Evolutionary conservation across 2,329 filamentous ascomycete species (phyloP), one percentile per base, ranked within the genome.

Genomic region (Zymoseptoria crescenta): DNA sequence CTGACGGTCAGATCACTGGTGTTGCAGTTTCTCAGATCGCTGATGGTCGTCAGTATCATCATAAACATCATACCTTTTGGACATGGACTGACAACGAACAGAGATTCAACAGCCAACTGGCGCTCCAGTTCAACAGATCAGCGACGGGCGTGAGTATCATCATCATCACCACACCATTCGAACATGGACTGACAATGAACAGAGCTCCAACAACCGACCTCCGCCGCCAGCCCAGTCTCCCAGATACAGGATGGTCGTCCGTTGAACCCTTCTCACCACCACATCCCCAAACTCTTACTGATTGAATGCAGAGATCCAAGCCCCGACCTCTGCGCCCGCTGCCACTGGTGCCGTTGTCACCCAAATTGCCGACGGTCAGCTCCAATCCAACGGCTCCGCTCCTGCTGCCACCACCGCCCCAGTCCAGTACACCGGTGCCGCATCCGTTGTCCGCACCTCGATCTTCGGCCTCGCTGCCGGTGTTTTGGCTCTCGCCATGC

Each of bases 121-220:
- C 13, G 60, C 63, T n/a, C 67, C 48, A 21, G 64, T 71, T 54
- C 59, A 62, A 19, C 67, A 71, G 63, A 65, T 67, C 60, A 54
- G 62, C 41, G 68, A 71, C 51, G 68, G 68, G 28, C 69, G 30
- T 35, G 8, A 35, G 35, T 41, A 13, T 16, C 28, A 29, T 29
- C 28, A 8, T 8, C 28, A 29, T 29, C 28, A 5, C 28, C 4
- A 29, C 28, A 5, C 8, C 28, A 29, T n/a, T n/a, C n/a, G n/a
- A n/a, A n/a, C n/a, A n/a, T n/a, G n/a, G n/a, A 41, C 35, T 41
- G 16, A 41, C 35, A 41, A 10, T n/a, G 2, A 41, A n/a, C 35
- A 41, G 35, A 82, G 68, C 71, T 80, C 62, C 59, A 59, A 41
- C 59, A 59, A 4, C 55, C 24, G 24, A 24, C 24, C 4, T 24